Evolutionary conservation across 805 yeast species (phyloP).

Genomic region (Myxozyma vanderwaltii): DNA sequence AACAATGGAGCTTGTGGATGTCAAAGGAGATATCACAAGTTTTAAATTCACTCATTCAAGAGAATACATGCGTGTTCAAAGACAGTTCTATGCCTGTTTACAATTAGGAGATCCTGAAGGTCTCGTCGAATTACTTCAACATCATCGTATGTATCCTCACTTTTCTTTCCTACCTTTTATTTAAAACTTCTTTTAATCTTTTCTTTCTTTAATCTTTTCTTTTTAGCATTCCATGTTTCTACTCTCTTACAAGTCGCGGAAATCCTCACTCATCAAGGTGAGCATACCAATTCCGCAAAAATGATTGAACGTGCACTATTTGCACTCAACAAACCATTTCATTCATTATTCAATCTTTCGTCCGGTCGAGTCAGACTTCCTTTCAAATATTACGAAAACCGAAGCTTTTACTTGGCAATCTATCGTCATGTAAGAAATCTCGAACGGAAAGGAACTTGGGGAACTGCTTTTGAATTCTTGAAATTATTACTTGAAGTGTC

Average conservation of each 20-base stretch:
- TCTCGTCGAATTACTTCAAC: conserved; percentile 57
- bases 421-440: conserved; percentile 71
- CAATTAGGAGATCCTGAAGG: conserved; percentile 77
- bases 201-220: not conserved
- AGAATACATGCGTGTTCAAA: conserved; percentile 45
- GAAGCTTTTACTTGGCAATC: conserved; percentile 73
- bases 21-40: conserved; percentile 46
- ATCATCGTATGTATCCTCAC: conserved; percentile 35
- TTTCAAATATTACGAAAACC: conserved; percentile 68
- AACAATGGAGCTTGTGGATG: conserved; percentile 30
- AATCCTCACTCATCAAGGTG: conserved; percentile 75
- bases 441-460: conserved; percentile 74
- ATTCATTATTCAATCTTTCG: conserved; percentile 57
- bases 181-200: not conserved
- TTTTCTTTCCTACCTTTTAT: not conserved
- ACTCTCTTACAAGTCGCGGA: conserved; percentile 78
- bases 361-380: conserved; percentile 68
- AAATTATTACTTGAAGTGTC: conserved; percentile 67
- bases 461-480: conserved; percentile 75
- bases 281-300: conserved; percentile 67
- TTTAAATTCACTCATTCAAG: conserved; percentile 53
- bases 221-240: conserved; percentile 69
- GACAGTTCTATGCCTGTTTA: conserved; percentile 61
- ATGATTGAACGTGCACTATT: conserved; percentile 75
- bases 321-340: conserved; percentile 74